A percentile compares a stretch with the other conserved stretches of the same genome.
Evolutionary conservation across 1,284 basidiomycete species (phyloP).

Genomic region (Ustilago loliicola): DNA sequence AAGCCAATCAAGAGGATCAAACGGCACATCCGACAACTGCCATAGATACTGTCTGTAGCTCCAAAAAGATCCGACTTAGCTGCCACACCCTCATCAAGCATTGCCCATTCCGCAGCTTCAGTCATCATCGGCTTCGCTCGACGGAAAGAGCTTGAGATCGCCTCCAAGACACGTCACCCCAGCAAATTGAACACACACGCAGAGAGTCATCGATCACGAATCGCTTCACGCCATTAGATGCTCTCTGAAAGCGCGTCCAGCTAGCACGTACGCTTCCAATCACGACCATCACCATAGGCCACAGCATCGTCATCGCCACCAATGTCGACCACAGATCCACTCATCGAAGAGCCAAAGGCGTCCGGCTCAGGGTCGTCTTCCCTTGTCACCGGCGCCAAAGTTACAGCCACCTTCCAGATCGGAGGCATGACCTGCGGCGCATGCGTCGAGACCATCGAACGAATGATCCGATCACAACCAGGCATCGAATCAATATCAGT

Average conservation of each 20-base stretch:
- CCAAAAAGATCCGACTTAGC: not conserved
- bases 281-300: not conserved
- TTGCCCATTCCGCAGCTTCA: not conserved
- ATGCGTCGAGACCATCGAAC: conserved; percentile 95
- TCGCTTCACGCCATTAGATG: no score
- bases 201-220: not conserved
- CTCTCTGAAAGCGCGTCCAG: no score
- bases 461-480: conserved; percentile 83
- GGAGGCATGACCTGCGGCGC: conserved; percentile 93
- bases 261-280: not conserved
- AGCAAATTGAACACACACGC: not conserved
- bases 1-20: not conserved
- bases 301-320: not conserved
- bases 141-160: not conserved
- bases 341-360: conserved; percentile 23
- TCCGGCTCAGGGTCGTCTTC: conserved; percentile 26
- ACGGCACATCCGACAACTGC: not conserved
- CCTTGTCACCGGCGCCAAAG: conserved; percentile 18
- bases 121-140: not conserved
- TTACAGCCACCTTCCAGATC: conserved; percentile 77
- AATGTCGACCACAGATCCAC: conserved; percentile 34
- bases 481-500: conserved; percentile 92
- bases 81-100: not conserved
- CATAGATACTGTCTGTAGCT: not conserved
- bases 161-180: not conserved